Base-by-base conservation (phyloP, 345 rosid species). In the Streptanthus diversifolius region DNA sequence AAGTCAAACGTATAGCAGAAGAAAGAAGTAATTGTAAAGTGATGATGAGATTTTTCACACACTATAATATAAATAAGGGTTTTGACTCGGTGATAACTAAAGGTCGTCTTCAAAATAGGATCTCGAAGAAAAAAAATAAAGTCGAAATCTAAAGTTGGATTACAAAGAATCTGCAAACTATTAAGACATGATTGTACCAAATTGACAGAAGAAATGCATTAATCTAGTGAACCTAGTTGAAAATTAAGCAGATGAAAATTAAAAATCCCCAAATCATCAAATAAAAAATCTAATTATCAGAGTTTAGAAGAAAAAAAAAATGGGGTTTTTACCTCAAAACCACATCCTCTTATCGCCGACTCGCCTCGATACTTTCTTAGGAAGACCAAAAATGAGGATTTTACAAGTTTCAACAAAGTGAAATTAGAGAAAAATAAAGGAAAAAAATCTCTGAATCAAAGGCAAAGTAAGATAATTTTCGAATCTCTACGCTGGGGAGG, bases 281-380 rank as follows among this genome's bases (percentile, higher is more conserved):
- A 44, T 8, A 8, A 55, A 55, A 36, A 45, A 57, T 24, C 36
- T 8, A 36, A 66, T 15, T 4, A 58, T 56, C 15, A 43, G 25
- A 60, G 35, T 8, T 40, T 8, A 40, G 11, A 61, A 60, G 15
- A 7, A 12, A 53, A 19, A 8, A 35, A 54, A 76, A 52, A 41
- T 9, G 67, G 8, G 45, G 8, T 22, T 59, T 71, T 77, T 78
- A 76, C 80, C 80, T 76, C 76, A 76, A 47, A 76, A 37, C 75
- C 80, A 76, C 80, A 76, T 70, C 80, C 7, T 76, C 66, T 63
- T 44, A 76, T 76, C 80, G 36, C 66, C 82, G 73, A 76, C 39
- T 68, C 77, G 44, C 17, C 68, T 47, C 48, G 32, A 52, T 5
- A 62, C 37, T 49, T 49, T 61, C 60, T 27, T 58, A 62, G 60